Evolutionary conservation across 805 yeast species (phyloP).

Genomic region (Komagataella populi): DNA sequence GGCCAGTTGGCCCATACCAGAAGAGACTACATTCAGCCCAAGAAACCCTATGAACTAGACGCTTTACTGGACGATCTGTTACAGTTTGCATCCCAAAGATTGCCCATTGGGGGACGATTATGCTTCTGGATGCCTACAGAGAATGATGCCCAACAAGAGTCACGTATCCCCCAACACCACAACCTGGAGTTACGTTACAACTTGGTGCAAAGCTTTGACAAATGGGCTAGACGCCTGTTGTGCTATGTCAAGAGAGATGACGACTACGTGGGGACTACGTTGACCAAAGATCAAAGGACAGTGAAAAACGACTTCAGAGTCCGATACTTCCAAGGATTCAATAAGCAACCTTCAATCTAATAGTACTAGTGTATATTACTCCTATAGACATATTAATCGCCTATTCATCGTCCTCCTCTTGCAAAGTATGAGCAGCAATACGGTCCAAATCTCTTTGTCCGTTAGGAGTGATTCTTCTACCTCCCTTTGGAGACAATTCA

Average conservation of each 20-base stretch:
- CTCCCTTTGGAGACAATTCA: conserved; percentile 95
- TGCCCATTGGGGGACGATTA: conserved; percentile 66
- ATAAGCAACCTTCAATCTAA: neutral
- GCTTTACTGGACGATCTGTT: conserved; percentile 67
- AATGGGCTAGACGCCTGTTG: conserved; percentile 83
- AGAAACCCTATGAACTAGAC: conserved; percentile 78
- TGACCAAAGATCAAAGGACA: conserved; percentile 27
- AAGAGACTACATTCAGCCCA: conserved; percentile 82
- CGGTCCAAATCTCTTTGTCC: conserved; percentile 99
- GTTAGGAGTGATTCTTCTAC: conserved; percentile 97
- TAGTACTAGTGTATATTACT: conserved; percentile 1
- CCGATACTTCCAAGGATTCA: conserved; percentile 62
- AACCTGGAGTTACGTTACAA: conserved; percentile 56
- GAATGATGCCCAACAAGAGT: conserved; percentile 59
- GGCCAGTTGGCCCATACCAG: conserved; percentile 69
- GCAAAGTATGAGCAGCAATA: conserved; percentile 98
- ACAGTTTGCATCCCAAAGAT: conserved; percentile 53
- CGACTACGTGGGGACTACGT: conserved; percentile 32
- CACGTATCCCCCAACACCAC: conserved; percentile 68
- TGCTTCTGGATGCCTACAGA: conserved; percentile 99
- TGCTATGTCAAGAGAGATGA: conserved; percentile 60
- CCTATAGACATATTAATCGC: conserved; percentile 5
- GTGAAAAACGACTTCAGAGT: conserved; percentile 54
- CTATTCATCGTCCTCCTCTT: conserved; percentile 62
- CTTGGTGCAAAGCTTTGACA: conserved; percentile 79